Percentiles rank a stretch among this genome's conserved stretches.
Evolutionary conservation across 78 protist genomes (phyloP).

Genomic region (Anaeramoeba flamelloides): DNA sequence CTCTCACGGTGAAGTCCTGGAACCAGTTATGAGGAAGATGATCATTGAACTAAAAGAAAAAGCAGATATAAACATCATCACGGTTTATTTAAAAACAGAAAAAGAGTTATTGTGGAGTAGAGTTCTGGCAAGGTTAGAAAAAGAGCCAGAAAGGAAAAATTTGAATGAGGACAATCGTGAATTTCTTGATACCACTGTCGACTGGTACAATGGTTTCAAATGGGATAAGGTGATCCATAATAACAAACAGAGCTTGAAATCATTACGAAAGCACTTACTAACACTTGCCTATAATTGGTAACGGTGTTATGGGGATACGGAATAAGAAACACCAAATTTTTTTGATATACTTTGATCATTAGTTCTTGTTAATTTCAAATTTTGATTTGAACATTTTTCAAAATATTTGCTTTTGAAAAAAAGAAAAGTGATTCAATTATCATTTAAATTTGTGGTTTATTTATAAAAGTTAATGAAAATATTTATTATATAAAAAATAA

Average conservation of each 20-base stretch:
- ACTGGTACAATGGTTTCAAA: conserved; percentile 9
- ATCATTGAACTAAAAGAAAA: conserved; percentile 3
- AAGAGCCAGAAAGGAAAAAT: conserved; percentile 18
- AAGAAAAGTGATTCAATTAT: no score
- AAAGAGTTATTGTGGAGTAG: conserved; percentile 15
- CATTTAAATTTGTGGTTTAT: no score
- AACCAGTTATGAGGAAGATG: conserved; percentile 14
- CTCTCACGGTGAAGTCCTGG: conserved; percentile 6
- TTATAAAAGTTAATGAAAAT: no score
- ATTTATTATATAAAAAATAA: no score
- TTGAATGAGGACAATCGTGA: conserved; percentile 18
- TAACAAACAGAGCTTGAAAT: neutral
- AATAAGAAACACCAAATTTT: no score
- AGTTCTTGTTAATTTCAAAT: no score
- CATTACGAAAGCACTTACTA: no score
- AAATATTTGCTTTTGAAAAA: no score
- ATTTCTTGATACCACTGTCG: conserved; percentile 9
- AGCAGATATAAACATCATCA: conserved; percentile 2
- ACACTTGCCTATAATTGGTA: no score
- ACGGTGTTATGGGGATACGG: no score
- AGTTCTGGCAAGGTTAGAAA: conserved; percentile 7
- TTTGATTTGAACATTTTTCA: no score
- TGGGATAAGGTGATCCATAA: conserved; percentile 15
- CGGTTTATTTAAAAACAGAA: conserved; percentile 5
- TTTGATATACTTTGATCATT: no score